Percentiles rank a stretch among this genome's conserved stretches.
Conservation (phyloP, 306 rosid species). For the Prunus mume region DNA sequence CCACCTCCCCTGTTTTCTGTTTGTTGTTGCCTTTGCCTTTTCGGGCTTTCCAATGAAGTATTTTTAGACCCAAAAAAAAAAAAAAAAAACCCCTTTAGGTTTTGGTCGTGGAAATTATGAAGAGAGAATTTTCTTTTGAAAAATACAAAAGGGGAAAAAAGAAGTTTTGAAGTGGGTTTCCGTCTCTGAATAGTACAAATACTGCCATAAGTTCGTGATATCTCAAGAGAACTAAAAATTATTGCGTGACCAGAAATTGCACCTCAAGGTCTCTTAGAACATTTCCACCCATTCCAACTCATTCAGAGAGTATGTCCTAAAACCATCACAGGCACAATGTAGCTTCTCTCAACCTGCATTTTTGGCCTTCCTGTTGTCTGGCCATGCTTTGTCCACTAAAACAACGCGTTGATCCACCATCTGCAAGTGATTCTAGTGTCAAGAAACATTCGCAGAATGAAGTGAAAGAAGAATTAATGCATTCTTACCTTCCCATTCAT, state of each 20-base stretch:
- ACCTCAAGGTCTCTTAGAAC: not conserved
- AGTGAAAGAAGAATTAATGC: not conserved
- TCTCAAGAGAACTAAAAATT: not conserved
- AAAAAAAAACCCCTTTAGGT: too few relatives aligned
- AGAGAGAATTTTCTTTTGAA: too few relatives aligned
- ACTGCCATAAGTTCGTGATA: not conserved
- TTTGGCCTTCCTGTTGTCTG: not conserved
- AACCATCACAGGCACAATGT: not conserved
- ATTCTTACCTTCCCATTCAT: constrained; percentile 26
- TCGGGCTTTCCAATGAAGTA: too few relatives aligned
- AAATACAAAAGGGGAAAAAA: too few relatives aligned
- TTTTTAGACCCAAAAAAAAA: too few relatives aligned
- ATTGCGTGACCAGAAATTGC: not conserved
- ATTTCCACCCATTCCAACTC: not conserved
- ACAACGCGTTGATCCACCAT: constrained; percentile 19
- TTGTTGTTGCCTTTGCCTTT: too few relatives aligned
- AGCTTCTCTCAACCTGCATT: not conserved
- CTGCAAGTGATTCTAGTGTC: constrained; percentile 7
- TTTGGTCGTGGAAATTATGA: too few relatives aligned
- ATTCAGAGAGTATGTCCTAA: not conserved
- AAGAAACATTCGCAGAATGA: not conserved
- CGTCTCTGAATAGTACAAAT: not conserved
- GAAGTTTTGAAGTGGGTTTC: not conserved
- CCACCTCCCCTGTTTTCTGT: too few relatives aligned
- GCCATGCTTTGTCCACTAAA: constrained; percentile 24